Evolutionary conservation across 1,139 yeast genomes (phyloP).

Genomic region (Lizanozyma gosingica): DNA sequence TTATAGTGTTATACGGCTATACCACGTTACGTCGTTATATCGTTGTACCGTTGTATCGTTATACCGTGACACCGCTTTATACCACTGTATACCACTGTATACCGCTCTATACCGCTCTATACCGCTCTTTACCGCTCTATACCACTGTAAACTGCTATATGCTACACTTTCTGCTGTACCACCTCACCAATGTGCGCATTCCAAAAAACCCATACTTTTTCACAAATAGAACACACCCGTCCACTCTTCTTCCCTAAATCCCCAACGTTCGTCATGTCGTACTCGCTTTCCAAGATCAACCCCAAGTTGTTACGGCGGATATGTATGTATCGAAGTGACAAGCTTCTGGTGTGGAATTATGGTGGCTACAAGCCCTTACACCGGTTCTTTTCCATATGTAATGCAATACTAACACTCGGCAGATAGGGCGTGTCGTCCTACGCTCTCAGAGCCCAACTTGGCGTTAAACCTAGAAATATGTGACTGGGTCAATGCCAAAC

Average conservation of each 20-base stretch:
- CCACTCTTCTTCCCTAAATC: background rate
- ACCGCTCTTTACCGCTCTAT: conserved; percentile 3
- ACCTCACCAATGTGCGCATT: background rate
- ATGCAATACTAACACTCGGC: conserved; percentile 12
- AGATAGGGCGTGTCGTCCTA: conserved; percentile 85
- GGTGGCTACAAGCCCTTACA: background rate
- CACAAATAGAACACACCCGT: background rate
- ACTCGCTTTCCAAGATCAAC: conserved; percentile 41
- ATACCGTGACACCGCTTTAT: too few species aligned
- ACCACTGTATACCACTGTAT: too few species aligned
- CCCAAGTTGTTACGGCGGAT: conserved; percentile 58
- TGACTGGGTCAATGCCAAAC: conserved; percentile 86
- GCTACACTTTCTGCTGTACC: background rate
- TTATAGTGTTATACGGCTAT: too few species aligned
- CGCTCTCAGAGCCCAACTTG: conserved; percentile 79
- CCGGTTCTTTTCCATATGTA: background rate
- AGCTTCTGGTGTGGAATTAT: conserved; percentile 4
- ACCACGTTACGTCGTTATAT: too few species aligned
- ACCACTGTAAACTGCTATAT: background rate
- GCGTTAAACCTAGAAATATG: conserved; percentile 87
- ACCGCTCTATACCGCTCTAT: too few species aligned
- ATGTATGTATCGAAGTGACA: conserved; percentile 29
- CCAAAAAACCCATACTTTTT: background rate
- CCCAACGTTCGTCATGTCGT: conserved; percentile 19
- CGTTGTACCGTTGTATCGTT: too few species aligned